Conservation (phyloP, 805 yeast genomes). For the Yamadazyma paraphyllophila region DNA sequence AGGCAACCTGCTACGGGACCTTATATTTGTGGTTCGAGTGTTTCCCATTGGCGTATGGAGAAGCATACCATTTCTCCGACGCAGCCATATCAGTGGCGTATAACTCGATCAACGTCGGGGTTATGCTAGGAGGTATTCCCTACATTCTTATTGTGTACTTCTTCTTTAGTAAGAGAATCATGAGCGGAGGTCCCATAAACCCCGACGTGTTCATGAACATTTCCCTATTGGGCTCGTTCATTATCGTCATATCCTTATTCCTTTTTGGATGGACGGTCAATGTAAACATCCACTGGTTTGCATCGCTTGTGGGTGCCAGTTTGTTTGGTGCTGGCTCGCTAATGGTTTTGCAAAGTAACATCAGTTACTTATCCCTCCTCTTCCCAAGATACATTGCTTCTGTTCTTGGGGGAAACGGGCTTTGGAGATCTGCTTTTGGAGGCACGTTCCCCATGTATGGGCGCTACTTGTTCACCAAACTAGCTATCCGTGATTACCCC, state of each 20-base stretch:
- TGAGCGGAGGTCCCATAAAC: slow-evolving; percentile 19
- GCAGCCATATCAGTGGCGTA: slow-evolving; percentile 42
- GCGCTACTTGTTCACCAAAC: slow-evolving; percentile 51
- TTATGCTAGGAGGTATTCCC: slow-evolving; percentile 1
- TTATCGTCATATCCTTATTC: slow-evolving; percentile 41
- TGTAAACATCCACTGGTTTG: slow-evolving; percentile 45
- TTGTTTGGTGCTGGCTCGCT: slow-evolving; percentile 41
- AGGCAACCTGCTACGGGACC: slow-evolving; percentile 51
- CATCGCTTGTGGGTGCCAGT: slow-evolving; percentile 42
- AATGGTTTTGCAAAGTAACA: slow-evolving; percentile 47
- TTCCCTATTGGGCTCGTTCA: slow-evolving; percentile 39
- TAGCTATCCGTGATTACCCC: slow-evolving; percentile 49
- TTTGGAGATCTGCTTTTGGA: slow-evolving; percentile 48
- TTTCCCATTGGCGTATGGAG: slow-evolving; percentile 54
- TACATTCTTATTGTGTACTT: slow-evolving; percentile 3
- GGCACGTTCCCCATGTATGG: slow-evolving; percentile 66
- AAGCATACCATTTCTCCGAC: slow-evolving; percentile 44
- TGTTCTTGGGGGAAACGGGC: slow-evolving; percentile 54
- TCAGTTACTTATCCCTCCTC: slow-evolving; percentile 47
- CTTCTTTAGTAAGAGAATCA: background rate
- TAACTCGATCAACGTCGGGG: slow-evolving; percentile 8
- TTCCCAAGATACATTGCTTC: slow-evolving; percentile 53
- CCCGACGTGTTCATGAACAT: slow-evolving; percentile 43
- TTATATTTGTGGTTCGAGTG: slow-evolving; percentile 60
- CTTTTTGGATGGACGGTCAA: slow-evolving; percentile 50